These are phyloP conservation scores for Penstemon barbatus DNA, from an alignment of 257 asterid genomes.

Conservation along the genomic window DNA sequence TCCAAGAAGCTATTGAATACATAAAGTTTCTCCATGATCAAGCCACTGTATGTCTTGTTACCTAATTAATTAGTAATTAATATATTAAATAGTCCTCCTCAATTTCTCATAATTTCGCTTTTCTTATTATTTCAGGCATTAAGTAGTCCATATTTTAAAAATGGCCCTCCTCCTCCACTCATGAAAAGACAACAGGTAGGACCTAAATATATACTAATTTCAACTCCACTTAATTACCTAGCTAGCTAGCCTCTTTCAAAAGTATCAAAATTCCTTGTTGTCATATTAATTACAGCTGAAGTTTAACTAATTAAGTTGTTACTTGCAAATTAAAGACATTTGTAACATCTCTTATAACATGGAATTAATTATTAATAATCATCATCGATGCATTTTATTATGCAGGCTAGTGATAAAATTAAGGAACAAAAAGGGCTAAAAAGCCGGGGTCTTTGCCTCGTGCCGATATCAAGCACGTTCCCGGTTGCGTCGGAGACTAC, in stretches of 20 bases:
- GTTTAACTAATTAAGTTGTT: no score
- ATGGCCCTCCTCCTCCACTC: conserved; percentile 46
- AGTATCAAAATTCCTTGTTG: no score
- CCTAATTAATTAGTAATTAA: neutral
- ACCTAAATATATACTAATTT: neutral
- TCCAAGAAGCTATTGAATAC: conserved; percentile 88
- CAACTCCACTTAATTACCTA: conserved; percentile 1
- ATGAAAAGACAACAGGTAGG: conserved; percentile 58
- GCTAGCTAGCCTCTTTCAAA: neutral
- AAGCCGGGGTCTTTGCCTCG: conserved; percentile 83
- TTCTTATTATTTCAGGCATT: conserved; percentile 47
- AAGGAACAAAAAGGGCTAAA: conserved; percentile 45
- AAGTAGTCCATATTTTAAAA: conserved; percentile 69
- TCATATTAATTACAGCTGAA: no score
- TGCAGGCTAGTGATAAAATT: conserved; percentile 41
- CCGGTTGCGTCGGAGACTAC: conserved; percentile 68
- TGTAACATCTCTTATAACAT: neutral
- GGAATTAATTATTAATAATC: neutral
- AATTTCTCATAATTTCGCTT: neutral
- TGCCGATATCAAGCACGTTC: conserved; percentile 82
- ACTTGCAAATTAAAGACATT: no score
- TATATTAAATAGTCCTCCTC: neutral
- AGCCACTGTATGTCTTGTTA: conserved; percentile 63
- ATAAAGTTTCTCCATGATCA: conserved; percentile 90
- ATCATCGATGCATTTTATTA: neutral